Percentiles rank a stretch among this genome's conserved stretches.
Evolutionary conservation across 1,139 yeast genomes (phyloP).

Genomic region (Taphrina communis): DNA sequence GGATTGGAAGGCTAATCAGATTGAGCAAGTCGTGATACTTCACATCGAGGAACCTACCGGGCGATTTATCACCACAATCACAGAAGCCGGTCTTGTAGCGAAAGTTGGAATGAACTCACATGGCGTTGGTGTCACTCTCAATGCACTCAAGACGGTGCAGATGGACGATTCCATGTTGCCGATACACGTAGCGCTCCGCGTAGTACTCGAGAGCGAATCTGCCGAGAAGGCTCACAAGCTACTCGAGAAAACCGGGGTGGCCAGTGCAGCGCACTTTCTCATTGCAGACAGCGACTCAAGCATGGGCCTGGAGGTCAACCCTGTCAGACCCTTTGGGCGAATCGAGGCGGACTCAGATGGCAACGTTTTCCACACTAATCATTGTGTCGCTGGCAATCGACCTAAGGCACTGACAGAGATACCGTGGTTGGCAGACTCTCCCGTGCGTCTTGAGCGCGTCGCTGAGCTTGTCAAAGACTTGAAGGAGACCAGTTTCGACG

Average conservation of each 20-base stretch:
- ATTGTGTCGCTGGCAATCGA: constrained; percentile 36
- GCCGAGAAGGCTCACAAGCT: constrained; percentile 49
- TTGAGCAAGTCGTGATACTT: constrained; percentile 49
- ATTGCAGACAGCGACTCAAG: constrained; percentile 47
- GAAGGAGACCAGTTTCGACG: constrained; percentile 35
- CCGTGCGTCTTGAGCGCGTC: constrained; percentile 43
- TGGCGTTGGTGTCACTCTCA: constrained; percentile 52
- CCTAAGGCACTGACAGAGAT: constrained; percentile 41
- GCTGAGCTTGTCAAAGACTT: constrained; percentile 40
- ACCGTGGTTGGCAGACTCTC: constrained; percentile 44
- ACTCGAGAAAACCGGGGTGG: constrained; percentile 48
- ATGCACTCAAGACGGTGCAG: constrained; percentile 51
- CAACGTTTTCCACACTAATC: constrained; percentile 46
- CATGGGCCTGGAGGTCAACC: constrained; percentile 44
- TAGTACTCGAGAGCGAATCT: constrained; percentile 49
- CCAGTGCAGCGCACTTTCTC: constrained; percentile 49
- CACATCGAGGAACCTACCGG: constrained; percentile 47
- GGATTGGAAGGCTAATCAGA: constrained; percentile 52
- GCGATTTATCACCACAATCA: constrained; percentile 49
- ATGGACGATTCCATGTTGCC: constrained; percentile 50
- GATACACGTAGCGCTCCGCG: constrained; percentile 52
- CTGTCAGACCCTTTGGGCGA: constrained; percentile 45
- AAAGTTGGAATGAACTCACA: constrained; percentile 52
- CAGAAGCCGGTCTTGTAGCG: constrained; percentile 54
- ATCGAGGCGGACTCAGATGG: constrained; percentile 40